Base-by-base conservation (phyloP, 768 basidiomycete species). In the Russula abietina region DNA sequence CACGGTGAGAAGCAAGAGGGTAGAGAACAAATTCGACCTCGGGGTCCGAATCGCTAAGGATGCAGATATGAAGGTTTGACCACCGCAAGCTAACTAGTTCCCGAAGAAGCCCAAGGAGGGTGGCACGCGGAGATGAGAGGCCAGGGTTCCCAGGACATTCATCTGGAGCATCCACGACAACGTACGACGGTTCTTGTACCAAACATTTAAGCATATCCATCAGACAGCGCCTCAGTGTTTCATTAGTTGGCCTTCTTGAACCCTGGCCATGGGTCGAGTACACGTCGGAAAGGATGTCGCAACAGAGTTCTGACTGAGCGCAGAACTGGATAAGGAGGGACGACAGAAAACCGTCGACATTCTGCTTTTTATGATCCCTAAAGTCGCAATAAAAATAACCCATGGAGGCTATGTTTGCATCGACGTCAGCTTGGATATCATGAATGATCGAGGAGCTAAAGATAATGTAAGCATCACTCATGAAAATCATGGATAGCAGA, bases 321-420 rank as follows among this genome's bases (percentile, higher is more conserved):
- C 24, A 55, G 48, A 56, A 7, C 36, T 61, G 60, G 28, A 51
- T 8, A 6, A 56, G 36, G 11, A 61, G 38, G 32, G 60, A 61
- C 5, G 55, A 49, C 16, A 61, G 36, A 49, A 61, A 28, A 3
- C 54, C 60, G 7, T 61, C 54, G 48, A 49, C 22, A 26, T 30
- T 39, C 46, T 50, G 55, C 55, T 56, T 61, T 36, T 49, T 55
- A 11, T 26, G 39, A 22, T 61, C 60, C 16, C 49, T 30, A 19
- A 61, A 61, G 24, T 61, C 55, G 28, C 54, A 61, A 26, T 61
- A 61, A 32, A 61, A 61, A 33, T 56, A 61, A 0, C 19, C 60
- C 46, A 61, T 50, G 30, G 48, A 61, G 28, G 46, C 48, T 17
- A 61, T 49, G 16, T 48, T 48, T 33, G 53, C 60, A 14, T 61